Percentiles rank a stretch among this genome's conserved stretches.
phyloP scores from a whole-genome alignment of 2,329 filamentous ascomycete species.

The Zasmidium angulare region DNA sequence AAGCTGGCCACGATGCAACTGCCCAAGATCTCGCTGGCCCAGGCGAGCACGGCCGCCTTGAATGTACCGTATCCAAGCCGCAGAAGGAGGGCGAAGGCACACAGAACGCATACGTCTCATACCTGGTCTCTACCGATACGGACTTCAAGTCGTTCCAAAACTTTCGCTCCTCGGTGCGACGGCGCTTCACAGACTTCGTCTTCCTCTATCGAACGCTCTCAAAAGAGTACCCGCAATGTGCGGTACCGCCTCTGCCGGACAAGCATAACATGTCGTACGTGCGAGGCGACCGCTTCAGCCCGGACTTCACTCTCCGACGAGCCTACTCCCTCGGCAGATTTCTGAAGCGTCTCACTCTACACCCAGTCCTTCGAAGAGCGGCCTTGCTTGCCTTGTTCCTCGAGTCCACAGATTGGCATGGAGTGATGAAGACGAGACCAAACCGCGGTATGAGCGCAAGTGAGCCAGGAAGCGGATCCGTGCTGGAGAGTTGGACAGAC shows the following conservation, averaged over 20 bases:
- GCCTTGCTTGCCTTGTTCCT: slow-evolving; percentile 84
- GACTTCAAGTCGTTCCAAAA: slow-evolving; percentile 92
- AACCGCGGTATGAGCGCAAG: slow-evolving; percentile 56
- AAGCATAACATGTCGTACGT: slow-evolving; percentile 99
- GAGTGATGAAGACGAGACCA: slow-evolving; percentile 80
- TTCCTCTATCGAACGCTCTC: slow-evolving; percentile 90
- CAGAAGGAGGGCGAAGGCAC: slow-evolving; percentile 96
- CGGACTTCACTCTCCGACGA: slow-evolving; percentile 85
- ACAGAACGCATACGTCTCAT: slow-evolving; percentile 95
- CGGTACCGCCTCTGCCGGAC: slow-evolving; percentile 90
- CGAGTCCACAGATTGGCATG: slow-evolving; percentile 93
- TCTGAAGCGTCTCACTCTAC: slow-evolving; percentile 78
- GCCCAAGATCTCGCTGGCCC: slow-evolving; percentile 62
- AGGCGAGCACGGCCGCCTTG: slow-evolving; percentile 69
- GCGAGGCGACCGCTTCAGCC: slow-evolving; percentile 88
- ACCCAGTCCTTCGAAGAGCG: slow-evolving; percentile 83
- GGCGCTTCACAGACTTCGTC: slow-evolving; percentile 96
- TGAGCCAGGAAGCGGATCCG: slow-evolving; percentile 58
- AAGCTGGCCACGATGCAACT: slow-evolving; percentile 53
- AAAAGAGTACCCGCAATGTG: slow-evolving; percentile 85
- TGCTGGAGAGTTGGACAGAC: slow-evolving; percentile 94
- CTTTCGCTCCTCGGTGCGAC: slow-evolving; percentile 73
- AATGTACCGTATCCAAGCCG: slow-evolving; percentile 79
- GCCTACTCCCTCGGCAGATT: slow-evolving; percentile 92
- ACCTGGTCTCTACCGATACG: slow-evolving; percentile 87